phyloP scores from a whole-genome alignment of 2,329 filamentous ascomycete genomes.

The Sporothrix luriei region DNA sequence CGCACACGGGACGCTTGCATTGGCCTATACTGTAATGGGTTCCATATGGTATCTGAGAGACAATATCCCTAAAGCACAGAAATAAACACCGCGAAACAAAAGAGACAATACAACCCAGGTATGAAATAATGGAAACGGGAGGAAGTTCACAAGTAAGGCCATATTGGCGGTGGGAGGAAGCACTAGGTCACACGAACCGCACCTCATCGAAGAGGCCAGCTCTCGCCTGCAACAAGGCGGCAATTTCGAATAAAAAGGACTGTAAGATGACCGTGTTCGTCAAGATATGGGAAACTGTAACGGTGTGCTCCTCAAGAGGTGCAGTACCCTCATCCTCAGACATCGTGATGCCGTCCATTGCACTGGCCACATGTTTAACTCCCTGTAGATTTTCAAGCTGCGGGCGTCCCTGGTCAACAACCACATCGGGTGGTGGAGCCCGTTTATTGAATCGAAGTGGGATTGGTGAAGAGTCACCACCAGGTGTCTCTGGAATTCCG shows the following conservation, averaged over 20 bases:
- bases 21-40: too few species aligned
- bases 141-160: background rate
- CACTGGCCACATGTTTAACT: slow-evolving; percentile 23
- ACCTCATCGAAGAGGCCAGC: slow-evolving; percentile 77
- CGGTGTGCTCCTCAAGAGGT: slow-evolving; percentile 47
- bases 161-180: background rate
- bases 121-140: background rate
- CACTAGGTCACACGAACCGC: slow-evolving; percentile 54
- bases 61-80: too few species aligned
- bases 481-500: slow-evolving; percentile 49
- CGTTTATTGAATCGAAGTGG: slow-evolving; percentile 51
- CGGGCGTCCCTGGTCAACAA: background rate
- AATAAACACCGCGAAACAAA: background rate
- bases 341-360: slow-evolving; percentile 29
- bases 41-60: too few species aligned
- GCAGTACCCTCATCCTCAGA: slow-evolving; percentile 35
- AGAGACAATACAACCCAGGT: background rate
- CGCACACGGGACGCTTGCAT: too few species aligned
- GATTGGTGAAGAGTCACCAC: slow-evolving; percentile 49
- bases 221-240: slow-evolving; percentile 72
- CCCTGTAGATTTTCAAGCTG: background rate
- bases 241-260: slow-evolving; percentile 76
- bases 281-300: slow-evolving; percentile 74
- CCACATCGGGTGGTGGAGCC: slow-evolving; percentile 31
- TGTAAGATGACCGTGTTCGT: slow-evolving; percentile 80